These are phyloP conservation scores for Boletus patriciae DNA, from an alignment of 768 basidiomycete species.

Conservation along the genomic window DNA sequence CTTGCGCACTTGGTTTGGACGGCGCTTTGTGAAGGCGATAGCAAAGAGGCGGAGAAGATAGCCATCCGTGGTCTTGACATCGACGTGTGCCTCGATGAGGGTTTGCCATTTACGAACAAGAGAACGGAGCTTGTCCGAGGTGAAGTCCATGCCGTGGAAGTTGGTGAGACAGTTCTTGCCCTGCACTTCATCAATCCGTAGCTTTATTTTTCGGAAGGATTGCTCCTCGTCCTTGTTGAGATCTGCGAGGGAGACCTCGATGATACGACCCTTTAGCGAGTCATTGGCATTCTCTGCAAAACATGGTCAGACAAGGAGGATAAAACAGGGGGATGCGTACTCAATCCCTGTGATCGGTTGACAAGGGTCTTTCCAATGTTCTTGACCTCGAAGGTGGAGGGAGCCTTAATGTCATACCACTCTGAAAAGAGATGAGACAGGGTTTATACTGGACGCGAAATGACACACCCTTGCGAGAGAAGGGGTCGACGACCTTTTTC, in stretches of 20 bases:
- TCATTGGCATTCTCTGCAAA: constrained; percentile 93
- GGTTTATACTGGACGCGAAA: background rate
- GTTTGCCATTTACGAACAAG: constrained; percentile 99
- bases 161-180: constrained; percentile 99
- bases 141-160: constrained; percentile 99
- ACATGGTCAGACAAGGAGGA: constrained; percentile 9
- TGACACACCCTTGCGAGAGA: constrained; percentile 91
- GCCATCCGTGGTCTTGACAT: constrained; percentile 98
- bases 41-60: constrained; percentile 99
- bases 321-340: constrained; percentile 52
- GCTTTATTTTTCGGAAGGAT: constrained; percentile 98
- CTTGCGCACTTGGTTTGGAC: constrained; percentile 95
- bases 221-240: constrained; percentile 99
- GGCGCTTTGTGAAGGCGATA: constrained; percentile 98
- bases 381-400: constrained; percentile 93
- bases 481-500: constrained; percentile 99
- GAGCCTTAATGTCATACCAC: constrained; percentile 99
- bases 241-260: constrained; percentile 95
- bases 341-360: constrained; percentile 97
- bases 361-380: constrained; percentile 98
- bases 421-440: constrained; percentile 48
- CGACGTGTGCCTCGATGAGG: constrained; percentile 97
- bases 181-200: constrained; percentile 93
- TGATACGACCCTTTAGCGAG: constrained; percentile 93
- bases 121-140: constrained; percentile 98